Conservation (phyloP, 2,329 filamentous ascomycete species). For the Aspergillus fumigatiaffinis region DNA sequence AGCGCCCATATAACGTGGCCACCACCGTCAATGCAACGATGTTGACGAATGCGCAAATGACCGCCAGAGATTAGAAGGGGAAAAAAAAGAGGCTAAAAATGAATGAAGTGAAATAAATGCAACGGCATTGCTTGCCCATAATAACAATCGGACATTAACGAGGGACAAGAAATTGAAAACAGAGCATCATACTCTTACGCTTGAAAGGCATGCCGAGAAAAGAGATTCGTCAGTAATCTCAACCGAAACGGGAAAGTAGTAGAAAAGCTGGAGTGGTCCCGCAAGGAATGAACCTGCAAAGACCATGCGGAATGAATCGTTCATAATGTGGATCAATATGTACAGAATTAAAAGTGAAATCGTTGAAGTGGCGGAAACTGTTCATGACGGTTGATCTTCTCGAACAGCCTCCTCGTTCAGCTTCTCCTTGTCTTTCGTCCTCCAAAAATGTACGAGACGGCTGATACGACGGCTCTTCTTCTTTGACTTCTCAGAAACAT, state of each 20-base stretch:
- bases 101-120: slow-evolving; percentile 21
- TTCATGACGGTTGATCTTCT: slow-evolving; percentile 21
- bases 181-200: slow-evolving; percentile 32
- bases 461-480: slow-evolving; percentile 45
- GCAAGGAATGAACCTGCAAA: slow-evolving; percentile 15
- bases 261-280: slow-evolving; percentile 2
- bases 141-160: slow-evolving; percentile 29
- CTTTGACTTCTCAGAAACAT: slow-evolving; percentile 37
- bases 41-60: not conserved
- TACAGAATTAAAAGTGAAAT: slow-evolving; percentile 8
- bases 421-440: slow-evolving; percentile 44
- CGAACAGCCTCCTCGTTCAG: slow-evolving; percentile 14
- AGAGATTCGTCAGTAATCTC: slow-evolving; percentile 33
- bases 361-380: slow-evolving; percentile 14
- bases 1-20: not conserved
- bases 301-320: slow-evolving; percentile 19
- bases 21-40: not conserved
- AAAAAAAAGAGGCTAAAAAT: slow-evolving; percentile 16
- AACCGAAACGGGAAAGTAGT: slow-evolving; percentile 9
- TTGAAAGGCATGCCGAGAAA: slow-evolving; percentile 26
- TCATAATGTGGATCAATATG: slow-evolving; percentile 13
- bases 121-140: slow-evolving; percentile 21
- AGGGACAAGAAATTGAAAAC: slow-evolving; percentile 27
- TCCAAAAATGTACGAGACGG: slow-evolving; percentile 49
- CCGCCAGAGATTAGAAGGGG: slow-evolving; percentile 11